A percentile compares a stretch with the other conserved stretches of the same genome.
Evolutionary conservation across 306 rosid genomes (phyloP).

Genomic region (Rosa rugosa): DNA sequence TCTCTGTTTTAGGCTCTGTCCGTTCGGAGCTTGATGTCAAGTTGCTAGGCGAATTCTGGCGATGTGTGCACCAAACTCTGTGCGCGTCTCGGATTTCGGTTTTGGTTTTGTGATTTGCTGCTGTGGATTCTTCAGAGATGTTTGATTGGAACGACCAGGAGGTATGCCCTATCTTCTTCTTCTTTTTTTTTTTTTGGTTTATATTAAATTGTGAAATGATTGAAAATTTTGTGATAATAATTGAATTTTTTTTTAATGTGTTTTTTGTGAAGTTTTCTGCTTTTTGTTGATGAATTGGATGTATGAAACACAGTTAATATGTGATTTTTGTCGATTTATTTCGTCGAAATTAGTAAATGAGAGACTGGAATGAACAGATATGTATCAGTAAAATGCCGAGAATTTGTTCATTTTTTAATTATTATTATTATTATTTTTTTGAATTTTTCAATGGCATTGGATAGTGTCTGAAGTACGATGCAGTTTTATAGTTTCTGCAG

Average conservation of each 20-base stretch:
- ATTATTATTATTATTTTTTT: no score
- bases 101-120: constrained; percentile 37
- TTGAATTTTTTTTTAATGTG: background rate
- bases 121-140: constrained; percentile 49
- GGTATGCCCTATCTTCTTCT: constrained; percentile 35
- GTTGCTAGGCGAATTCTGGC: constrained; percentile 38
- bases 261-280: background rate
- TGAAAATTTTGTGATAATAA: background rate
- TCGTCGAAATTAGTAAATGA: background rate
- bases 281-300: background rate
- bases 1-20: background rate
- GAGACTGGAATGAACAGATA: background rate
- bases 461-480: background rate
- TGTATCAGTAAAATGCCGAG: background rate
- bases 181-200: background rate
- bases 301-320: no score
- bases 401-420: background rate
- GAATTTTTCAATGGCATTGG: background rate
- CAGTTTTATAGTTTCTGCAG: background rate
- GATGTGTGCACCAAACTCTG: constrained; percentile 57
- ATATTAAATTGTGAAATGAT: background rate
- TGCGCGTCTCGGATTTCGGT: constrained; percentile 20
- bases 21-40: constrained; percentile 28
- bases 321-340: background rate
- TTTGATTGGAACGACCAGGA: constrained; percentile 88